phyloP scores from a whole-genome alignment of 1,284 basidiomycete genomes.

The Athelia psychrophila region DNA sequence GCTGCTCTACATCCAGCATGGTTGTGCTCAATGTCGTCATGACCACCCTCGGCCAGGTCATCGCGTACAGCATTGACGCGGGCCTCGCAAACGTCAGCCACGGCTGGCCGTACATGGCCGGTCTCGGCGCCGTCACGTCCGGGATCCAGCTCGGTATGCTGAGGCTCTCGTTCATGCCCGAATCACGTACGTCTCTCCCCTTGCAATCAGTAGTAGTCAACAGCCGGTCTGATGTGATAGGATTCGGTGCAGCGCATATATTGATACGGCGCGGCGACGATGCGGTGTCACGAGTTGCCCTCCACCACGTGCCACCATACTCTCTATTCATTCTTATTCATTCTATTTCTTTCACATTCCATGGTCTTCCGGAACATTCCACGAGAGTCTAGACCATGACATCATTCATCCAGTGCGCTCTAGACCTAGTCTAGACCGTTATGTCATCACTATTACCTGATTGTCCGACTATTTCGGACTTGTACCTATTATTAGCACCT shows the following conservation, averaged over 20 bases:
- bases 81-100: constrained; percentile 59
- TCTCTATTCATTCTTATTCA: too few relatives aligned
- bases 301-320: too few relatives aligned
- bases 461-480: too few relatives aligned
- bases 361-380: too few relatives aligned
- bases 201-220: constrained; percentile 20
- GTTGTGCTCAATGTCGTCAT: constrained; percentile 69
- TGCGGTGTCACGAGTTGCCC: too few relatives aligned
- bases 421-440: too few relatives aligned
- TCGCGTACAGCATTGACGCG: constrained; percentile 77
- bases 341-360: too few relatives aligned
- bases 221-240: background rate
- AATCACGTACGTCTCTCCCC: constrained; percentile 52
- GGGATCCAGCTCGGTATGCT: constrained; percentile 57
- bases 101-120: constrained; percentile 88
- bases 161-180: constrained; percentile 70
- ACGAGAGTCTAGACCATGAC: too few relatives aligned
- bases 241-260: constrained; percentile 54
- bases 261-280: constrained; percentile 54
- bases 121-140: constrained; percentile 68
- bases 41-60: constrained; percentile 67
- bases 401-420: too few relatives aligned
- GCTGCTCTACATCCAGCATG: constrained; percentile 80
- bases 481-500: too few relatives aligned
- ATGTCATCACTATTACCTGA: too few relatives aligned